Conservation (phyloP, 306 rosid genomes). For the Trifolium repens region DNA sequence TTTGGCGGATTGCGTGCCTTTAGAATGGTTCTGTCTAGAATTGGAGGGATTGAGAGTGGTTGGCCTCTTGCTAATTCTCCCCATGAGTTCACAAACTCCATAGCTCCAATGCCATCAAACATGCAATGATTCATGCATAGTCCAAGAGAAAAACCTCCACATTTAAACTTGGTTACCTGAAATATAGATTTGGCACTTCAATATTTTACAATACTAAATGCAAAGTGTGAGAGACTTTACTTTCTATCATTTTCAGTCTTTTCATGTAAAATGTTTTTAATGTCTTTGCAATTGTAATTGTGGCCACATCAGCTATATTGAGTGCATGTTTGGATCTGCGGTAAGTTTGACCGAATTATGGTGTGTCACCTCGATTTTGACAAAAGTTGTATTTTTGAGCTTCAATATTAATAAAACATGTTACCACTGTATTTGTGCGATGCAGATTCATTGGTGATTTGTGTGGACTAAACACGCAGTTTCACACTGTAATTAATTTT, state of each 20-base stretch:
- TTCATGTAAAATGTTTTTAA: not conserved
- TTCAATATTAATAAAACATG: too few relatives aligned
- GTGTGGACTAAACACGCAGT: too few relatives aligned
- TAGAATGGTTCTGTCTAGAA: slow-evolving; percentile 68
- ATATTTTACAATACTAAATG: not conserved
- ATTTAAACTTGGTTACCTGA: slow-evolving; percentile 86
- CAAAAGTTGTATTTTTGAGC: too few relatives aligned
- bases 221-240: slow-evolving; percentile 7
- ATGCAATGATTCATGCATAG: slow-evolving; percentile 83
- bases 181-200: slow-evolving; percentile 34
- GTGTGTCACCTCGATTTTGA: too few relatives aligned
- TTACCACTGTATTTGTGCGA: too few relatives aligned
- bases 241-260: not conserved
- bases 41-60: slow-evolving; percentile 66
- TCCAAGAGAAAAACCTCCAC: slow-evolving; percentile 90
- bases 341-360: too few relatives aligned
- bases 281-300: not conserved
- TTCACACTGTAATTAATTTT: too few relatives aligned
- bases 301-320: not conserved
- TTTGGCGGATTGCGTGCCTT: slow-evolving; percentile 64
- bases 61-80: slow-evolving; percentile 74
- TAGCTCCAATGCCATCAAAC: slow-evolving; percentile 84
- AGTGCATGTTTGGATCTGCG: too few relatives aligned
- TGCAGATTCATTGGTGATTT: too few relatives aligned
- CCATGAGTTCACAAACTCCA: slow-evolving; percentile 94